These are phyloP conservation scores for Phytophthora idaei DNA, from an alignment of 352 stramenopile species.

Conservation along the genomic window DNA sequence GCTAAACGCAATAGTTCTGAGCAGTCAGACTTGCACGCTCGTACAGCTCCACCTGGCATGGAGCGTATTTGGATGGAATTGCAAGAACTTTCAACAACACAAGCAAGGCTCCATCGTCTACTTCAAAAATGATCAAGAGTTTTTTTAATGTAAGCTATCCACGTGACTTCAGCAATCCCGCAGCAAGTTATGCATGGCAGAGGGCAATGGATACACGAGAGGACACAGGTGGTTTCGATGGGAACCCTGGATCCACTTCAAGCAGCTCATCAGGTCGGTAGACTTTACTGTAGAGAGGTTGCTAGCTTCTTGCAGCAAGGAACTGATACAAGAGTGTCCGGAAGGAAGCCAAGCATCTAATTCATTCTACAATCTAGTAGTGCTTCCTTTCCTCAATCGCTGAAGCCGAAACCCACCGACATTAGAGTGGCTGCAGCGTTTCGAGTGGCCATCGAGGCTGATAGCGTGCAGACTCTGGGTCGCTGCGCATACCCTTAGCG, in stretches of 20 bases:
- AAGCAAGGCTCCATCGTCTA: constrained; percentile 42
- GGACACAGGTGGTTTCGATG: constrained; percentile 3
- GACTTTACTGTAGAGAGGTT: not conserved
- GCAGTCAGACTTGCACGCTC: not conserved
- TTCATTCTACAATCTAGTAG: not conserved
- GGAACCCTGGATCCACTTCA: constrained; percentile 32
- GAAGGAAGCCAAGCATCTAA: not conserved
- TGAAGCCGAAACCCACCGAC: not conserved
- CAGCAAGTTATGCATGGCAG: not conserved
- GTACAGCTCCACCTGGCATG: constrained; percentile 13
- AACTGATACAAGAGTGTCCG: not conserved
- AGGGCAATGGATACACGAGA: constrained; percentile 6
- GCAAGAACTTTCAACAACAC: constrained; percentile 42
- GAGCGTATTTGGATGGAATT: constrained; percentile 52
- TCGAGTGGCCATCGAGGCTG: constrained; percentile 80
- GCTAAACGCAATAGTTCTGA: not conserved
- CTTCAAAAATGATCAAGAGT: constrained; percentile 21
- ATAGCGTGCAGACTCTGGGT: constrained; percentile 61
- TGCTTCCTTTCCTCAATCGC: too few species aligned
- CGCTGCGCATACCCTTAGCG: constrained; percentile 56
- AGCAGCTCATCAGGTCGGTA: constrained; percentile 21
- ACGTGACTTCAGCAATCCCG: not conserved
- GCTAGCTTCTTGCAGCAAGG: not conserved
- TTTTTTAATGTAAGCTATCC: not conserved
- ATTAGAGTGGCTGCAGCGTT: constrained; percentile 51